Evolutionary conservation across 495 filamentous ascomycete genomes (phyloP).

Genomic region (Neurospora sp.): DNA sequence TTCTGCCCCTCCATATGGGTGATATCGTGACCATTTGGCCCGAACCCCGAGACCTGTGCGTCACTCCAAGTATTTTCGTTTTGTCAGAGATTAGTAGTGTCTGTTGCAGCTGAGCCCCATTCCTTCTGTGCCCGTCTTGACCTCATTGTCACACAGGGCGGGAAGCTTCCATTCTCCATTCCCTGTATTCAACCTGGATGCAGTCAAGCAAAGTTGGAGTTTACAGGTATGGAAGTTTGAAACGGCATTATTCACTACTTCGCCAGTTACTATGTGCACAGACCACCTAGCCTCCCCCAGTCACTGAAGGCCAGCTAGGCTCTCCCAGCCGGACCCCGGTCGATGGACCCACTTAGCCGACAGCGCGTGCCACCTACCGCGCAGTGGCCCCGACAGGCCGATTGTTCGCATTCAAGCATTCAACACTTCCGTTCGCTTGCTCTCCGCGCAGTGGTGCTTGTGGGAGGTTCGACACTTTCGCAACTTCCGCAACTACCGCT

Average conservation of each 20-base stretch:
- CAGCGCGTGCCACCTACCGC: neutral
- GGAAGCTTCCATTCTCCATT: neutral
- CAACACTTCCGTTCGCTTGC: neutral
- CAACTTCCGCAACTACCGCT: neutral
- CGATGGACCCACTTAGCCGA: neutral
- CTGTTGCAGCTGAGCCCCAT: neutral
- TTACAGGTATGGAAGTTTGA: neutral
- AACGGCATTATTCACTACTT: neutral
- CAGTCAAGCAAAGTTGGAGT: no score
- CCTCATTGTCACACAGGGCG: neutral
- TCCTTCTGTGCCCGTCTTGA: neutral
- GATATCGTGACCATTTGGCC: neutral
- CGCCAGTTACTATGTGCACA: neutral
- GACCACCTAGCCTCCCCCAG: neutral
- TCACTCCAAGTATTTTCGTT: neutral
- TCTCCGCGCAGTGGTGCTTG: neutral
- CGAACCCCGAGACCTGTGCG: neutral
- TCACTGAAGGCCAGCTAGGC: neutral
- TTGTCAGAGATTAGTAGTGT: neutral
- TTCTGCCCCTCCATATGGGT: neutral
- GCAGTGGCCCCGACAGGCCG: neutral
- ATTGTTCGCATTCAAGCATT: neutral
- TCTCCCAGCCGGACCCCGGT: neutral
- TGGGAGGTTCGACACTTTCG: neutral
- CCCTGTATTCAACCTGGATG: neutral